Evolutionary conservation across 257 asterid species (phyloP), one percentile per base, ranked within the genome.

Genomic region (Solanum chiquidenum): DNA sequence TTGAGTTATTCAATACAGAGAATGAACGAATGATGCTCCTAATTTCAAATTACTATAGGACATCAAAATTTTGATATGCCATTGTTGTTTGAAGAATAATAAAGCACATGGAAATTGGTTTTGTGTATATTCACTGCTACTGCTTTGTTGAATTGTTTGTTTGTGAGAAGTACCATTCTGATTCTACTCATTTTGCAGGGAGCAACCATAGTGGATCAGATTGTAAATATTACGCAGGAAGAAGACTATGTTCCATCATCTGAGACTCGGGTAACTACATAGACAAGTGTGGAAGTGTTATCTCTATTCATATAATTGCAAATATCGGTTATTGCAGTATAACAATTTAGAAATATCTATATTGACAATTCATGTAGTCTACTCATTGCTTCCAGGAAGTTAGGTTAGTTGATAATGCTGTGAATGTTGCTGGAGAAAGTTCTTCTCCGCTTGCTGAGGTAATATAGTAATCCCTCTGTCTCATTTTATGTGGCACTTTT

Each of bases 151-250:
- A 73, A 34, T 73, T 73, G 80, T 73, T 73, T 73, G 49, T 20
- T 73, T 73, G 46, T 7, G 29, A 18, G 16, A 25, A 33, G 34
- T 77, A 27, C 6, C 33, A 44, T 76, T 75, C 20, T 18, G 31
- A 33, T 87, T 37, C 64, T 72, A 46, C 86, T 27, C 80, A 38
- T 76, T 84, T 85, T 89, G 87, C 93, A 95, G 98, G 98, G 98
- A 84, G 98, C 98, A 69, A 95, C 98, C 60, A 93, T 95, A 89
- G 95, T 95, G 88, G 98, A 95, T 92, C 95, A 90, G 91, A 94
- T 91, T 86, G 98, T 94, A 90, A 92, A 84, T 84, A 95, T 95
- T 68, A 84, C 91, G 76, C 92, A 83, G 55, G 94, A 94, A 87
- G 95, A 93, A 88, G 90, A 92, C 89, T 95, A 95, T 88, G 93